Conservation (phyloP, 805 yeast species). For the Kodamaea laetipori region DNA sequence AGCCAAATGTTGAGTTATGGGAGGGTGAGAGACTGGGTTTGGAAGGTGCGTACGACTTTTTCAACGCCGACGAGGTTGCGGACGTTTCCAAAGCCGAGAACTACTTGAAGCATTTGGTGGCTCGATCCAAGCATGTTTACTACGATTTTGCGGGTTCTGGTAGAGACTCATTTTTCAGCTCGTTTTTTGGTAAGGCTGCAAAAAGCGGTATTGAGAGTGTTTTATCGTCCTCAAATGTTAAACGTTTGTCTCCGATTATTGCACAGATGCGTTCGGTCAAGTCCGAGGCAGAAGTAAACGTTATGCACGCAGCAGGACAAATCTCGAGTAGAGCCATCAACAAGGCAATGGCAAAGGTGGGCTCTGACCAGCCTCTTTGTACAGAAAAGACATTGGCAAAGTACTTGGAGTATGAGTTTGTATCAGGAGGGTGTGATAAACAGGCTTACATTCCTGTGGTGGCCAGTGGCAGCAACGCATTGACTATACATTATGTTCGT, state of each 20-base stretch:
- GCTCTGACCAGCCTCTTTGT: conserved; percentile 46
- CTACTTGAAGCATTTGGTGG: conserved; percentile 50
- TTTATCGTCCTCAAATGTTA: conserved; percentile 33
- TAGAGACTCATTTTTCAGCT: conserved; percentile 19
- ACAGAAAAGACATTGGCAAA: conserved; percentile 81
- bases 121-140: conserved; percentile 52
- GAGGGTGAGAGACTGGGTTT: conserved; percentile 92
- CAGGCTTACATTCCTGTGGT: conserved; percentile 95
- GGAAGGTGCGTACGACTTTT: conserved; percentile 75
- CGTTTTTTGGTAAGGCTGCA: conserved; percentile 8
- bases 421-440: conserved; percentile 84
- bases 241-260: conserved; percentile 45
- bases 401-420: conserved; percentile 78
- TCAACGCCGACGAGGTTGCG: conserved; percentile 81
- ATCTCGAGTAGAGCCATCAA: conserved; percentile 85
- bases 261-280: conserved; percentile 65
- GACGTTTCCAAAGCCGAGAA: conserved; percentile 47
- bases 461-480: conserved; percentile 88
- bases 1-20: conserved; percentile 83
- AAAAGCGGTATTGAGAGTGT: conserved; percentile 9
- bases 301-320: conserved; percentile 81
- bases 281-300: conserved; percentile 70
- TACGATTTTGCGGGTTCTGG: conserved; percentile 44
- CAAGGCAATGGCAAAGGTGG: conserved; percentile 68
- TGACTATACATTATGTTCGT: conserved; percentile 90